Evolutionary conservation across 2,329 filamentous ascomycete genomes (phyloP), one percentile per base, ranked within the genome.

Genomic region (Neodidymelliopsis sp.): DNA sequence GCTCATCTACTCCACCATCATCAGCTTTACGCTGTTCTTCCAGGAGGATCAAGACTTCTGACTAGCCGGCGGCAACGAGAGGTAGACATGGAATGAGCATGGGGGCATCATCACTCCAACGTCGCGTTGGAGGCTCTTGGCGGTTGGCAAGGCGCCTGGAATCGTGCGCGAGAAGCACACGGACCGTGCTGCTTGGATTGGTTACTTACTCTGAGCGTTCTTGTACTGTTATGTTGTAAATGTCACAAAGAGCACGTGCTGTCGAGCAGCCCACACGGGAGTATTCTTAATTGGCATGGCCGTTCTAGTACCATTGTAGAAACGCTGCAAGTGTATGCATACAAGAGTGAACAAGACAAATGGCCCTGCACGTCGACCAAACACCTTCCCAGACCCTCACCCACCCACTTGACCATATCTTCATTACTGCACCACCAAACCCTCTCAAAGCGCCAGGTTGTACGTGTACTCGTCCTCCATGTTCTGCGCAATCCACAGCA

Each of bases 11-110:
- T 90, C 91, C 48, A 99, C 94, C 37, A 97, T 99, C 71, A 95
- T 99, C 76, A 94, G 89, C 77, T 99, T 99, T 75, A 88, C 89
- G 60, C 89, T 97, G 86, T 99, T 97, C 79, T 99, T 99, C 81
- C 89, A 93, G 72, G 92, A 97, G 75, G 91, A 97, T 73, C 89
- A 96, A 70, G 94, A 97, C 65, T 99, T 97, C 74, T 97, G 77
- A 65, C 63, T 67, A 61, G 55, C 61, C 56, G 66, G 62, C 54
- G 60, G 54, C 43, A 59, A 53, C 38, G 58, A 66, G 27, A 20
- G 56, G 53, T 62, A 40, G n/a, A n/a, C n/a, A n/a, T n/a, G n/a
- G n/a, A n/a, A n/a, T n/a, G n/a, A n/a, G n/a, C n/a, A n/a, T n/a
- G n/a, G n/a, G n/a, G n/a, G n/a, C n/a, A n/a, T n/a, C n/a, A n/a